Evolutionary conservation across 106 monocot genomes (phyloP).

Genomic region (Dendrobium nobile): DNA sequence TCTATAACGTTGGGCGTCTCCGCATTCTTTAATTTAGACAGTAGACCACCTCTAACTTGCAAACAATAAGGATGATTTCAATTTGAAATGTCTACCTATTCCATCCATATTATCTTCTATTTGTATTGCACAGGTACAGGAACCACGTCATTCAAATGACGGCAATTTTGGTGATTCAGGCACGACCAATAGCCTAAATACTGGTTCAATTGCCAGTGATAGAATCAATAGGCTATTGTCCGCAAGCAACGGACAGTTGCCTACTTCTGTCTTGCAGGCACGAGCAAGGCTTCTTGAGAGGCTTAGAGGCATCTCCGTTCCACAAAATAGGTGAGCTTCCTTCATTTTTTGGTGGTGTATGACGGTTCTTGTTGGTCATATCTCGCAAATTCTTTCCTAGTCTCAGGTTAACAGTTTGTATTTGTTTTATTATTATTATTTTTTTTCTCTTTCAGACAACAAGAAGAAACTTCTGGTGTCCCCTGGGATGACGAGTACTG

Average conservation of each 20-base stretch:
- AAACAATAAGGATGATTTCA: neutral
- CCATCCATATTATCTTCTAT: neutral
- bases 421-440: too few relatives aligned
- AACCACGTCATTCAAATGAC: slow-evolving; percentile 7
- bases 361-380: neutral
- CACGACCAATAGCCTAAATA: slow-evolving; percentile 5
- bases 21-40: neutral
- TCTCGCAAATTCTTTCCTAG: neutral
- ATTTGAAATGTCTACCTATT: neutral
- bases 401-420: neutral
- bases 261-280: slow-evolving; percentile 56
- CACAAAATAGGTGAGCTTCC: slow-evolving; percentile 38
- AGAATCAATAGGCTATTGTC: slow-evolving; percentile 16
- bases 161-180: slow-evolving; percentile 13
- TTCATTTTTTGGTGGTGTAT: neutral
- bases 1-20: neutral
- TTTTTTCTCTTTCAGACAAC: neutral
- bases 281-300: slow-evolving; percentile 69
- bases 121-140: slow-evolving; percentile 22
- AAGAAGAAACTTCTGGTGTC: neutral
- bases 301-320: slow-evolving; percentile 49
- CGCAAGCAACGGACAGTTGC: slow-evolving; percentile 33
- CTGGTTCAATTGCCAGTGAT: slow-evolving; percentile 10
- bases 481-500: too few relatives aligned
- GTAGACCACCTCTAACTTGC: neutral